These are phyloP conservation scores for Ceratocystis colombiana DNA, from an alignment of 2,329 filamentous ascomycete genomes.

Conservation along the genomic window DNA sequence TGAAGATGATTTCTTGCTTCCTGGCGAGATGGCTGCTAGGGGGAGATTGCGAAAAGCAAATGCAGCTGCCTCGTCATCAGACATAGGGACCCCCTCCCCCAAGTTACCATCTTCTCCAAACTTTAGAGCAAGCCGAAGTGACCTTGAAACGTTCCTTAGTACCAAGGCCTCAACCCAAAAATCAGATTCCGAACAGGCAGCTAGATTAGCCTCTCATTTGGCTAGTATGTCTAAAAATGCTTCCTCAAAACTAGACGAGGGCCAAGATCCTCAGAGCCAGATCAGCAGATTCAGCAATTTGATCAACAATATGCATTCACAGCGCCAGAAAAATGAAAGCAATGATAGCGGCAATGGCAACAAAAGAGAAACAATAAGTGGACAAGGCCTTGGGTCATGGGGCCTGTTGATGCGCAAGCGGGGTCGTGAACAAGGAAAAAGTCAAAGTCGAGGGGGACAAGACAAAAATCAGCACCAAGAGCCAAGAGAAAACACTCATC, in stretches of 20 bases:
- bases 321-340: constrained; percentile 19
- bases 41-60: neutral
- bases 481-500: neutral
- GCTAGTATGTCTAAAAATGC: neutral
- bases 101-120: neutral
- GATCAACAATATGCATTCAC: constrained; percentile 13
- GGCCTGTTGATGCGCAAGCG: constrained; percentile 17
- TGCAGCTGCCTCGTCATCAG: neutral
- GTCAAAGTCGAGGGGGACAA: neutral
- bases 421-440: constrained; percentile 6
- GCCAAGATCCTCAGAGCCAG: constrained; percentile 8
- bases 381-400: constrained; percentile 14
- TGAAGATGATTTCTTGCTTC: constrained; percentile 19
- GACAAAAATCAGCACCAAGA: constrained; percentile 8
- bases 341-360: constrained; percentile 1
- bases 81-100: neutral
- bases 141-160: neutral
- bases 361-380: neutral
- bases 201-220: neutral
- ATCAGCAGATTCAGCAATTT: constrained; percentile 22
- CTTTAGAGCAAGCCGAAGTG: neutral
- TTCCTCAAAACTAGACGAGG: neutral
- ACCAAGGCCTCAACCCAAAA: neutral
- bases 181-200: neutral
- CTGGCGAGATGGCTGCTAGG: constrained; percentile 12